Evolutionary conservation across 2,329 filamentous ascomycete species (phyloP).

Genomic region (Cryphonectria carpinicola): DNA sequence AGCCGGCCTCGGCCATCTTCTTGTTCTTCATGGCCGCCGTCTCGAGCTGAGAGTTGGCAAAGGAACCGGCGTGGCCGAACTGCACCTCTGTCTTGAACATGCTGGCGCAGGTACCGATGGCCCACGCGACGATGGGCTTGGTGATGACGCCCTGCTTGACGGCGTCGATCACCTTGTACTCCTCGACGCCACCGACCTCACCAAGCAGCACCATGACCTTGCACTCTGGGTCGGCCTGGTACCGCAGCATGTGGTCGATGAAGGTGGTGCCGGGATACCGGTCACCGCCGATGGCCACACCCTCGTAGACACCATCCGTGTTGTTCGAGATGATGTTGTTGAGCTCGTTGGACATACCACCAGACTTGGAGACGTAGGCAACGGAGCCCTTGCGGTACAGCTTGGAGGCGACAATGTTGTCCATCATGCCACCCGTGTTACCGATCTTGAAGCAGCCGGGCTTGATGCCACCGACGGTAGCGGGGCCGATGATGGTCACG

Average conservation of each 20-base stretch:
- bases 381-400: constrained; percentile 99
- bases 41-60: constrained; percentile 99
- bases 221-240: constrained; percentile 95
- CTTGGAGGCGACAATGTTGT: constrained; percentile 99
- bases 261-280: constrained; percentile 98
- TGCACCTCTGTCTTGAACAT: constrained; percentile 99
- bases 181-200: constrained; percentile 98
- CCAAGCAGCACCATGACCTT: constrained; percentile 96
- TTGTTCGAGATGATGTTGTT: constrained; percentile 99
- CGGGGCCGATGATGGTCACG: constrained; percentile 97
- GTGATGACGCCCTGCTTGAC: constrained; percentile 93
- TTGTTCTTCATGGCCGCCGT: constrained; percentile 97
- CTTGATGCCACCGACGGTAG: constrained; percentile 99
- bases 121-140: constrained; percentile 99
- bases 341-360: constrained; percentile 99
- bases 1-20: constrained; percentile 91
- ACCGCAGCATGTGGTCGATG: constrained; percentile 96
- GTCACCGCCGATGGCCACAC: constrained; percentile 99
- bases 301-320: constrained; percentile 98
- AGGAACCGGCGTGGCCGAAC: constrained; percentile 97
- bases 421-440: constrained; percentile 99
- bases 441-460: constrained; percentile 99
- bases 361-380: constrained; percentile 99
- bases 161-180: constrained; percentile 99
- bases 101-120: constrained; percentile 97